These are phyloP conservation scores for Skeletonema costatum DNA, from an alignment of 108 stramenopile genomes.

Conservation along the genomic window DNA sequence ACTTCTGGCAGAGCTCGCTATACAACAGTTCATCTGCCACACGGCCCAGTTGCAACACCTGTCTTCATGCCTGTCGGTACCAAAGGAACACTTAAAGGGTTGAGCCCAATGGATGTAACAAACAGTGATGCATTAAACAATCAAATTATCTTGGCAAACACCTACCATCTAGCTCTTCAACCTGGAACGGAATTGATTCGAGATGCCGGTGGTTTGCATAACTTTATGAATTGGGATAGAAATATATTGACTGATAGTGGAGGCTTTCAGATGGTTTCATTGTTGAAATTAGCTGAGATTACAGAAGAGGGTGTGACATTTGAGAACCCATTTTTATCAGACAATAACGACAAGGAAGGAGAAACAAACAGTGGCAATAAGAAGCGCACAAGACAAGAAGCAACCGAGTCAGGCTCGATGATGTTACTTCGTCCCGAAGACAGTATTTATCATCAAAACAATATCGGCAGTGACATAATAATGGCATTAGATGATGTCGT, in stretches of 20 bases:
- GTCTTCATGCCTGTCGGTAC: slow-evolving; percentile 99
- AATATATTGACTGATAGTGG: slow-evolving; percentile 95
- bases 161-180: slow-evolving; percentile 95
- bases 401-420: slow-evolving; percentile 36
- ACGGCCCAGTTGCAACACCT: slow-evolving; percentile 89
- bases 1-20: slow-evolving; percentile 72
- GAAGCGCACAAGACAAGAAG: slow-evolving; percentile 1
- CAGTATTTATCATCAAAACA: slow-evolving; percentile 91
- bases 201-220: slow-evolving; percentile 87
- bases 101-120: slow-evolving; percentile 77
- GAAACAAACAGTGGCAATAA: slow-evolving; percentile 3
- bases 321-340: slow-evolving; percentile 72
- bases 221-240: slow-evolving; percentile 87
- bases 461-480: slow-evolving; percentile 96
- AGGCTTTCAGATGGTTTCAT: slow-evolving; percentile 98
- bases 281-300: slow-evolving; percentile 90
- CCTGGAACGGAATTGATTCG: slow-evolving; percentile 88
- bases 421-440: slow-evolving; percentile 96
- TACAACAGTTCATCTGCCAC: slow-evolving; percentile 71
- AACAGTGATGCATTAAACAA: slow-evolving; percentile 56
- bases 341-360: slow-evolving; percentile 5
- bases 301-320: slow-evolving; percentile 97
- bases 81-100: slow-evolving; percentile 94
- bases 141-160: slow-evolving; percentile 95
- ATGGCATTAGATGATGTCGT: slow-evolving; percentile 99